Evolutionary conservation across 768 basidiomycete genomes (phyloP).

Genomic region (Lanmaoa pseudosensibilis): DNA sequence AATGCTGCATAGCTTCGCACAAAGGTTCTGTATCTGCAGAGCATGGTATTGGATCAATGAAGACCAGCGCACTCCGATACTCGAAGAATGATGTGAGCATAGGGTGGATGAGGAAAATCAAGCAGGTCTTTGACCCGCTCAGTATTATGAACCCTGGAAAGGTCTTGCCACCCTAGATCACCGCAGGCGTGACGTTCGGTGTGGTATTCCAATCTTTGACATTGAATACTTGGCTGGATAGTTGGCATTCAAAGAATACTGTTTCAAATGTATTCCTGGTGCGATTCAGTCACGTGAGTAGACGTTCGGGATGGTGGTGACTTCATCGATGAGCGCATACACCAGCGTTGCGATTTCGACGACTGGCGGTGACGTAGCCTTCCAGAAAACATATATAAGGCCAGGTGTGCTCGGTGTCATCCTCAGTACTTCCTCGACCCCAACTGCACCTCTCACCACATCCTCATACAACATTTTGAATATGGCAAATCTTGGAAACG

Average conservation of each 20-base stretch:
- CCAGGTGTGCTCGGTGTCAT: not conserved
- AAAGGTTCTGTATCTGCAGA: slow-evolving; percentile 95
- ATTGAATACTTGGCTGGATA: not conserved
- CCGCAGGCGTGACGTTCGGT: not conserved
- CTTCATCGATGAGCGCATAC: slow-evolving; percentile 10
- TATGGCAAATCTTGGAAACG: slow-evolving; percentile 23
- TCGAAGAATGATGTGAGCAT: slow-evolving; percentile 81
- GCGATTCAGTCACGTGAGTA: not conserved
- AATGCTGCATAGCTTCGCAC: slow-evolving; percentile 52
- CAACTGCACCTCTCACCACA: not conserved
- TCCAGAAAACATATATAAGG: slow-evolving; percentile 11
- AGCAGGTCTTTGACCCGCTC: slow-evolving; percentile 82
- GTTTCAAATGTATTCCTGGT: not conserved
- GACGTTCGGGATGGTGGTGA: not conserved
- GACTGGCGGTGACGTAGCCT: slow-evolving; percentile 10
- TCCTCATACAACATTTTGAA: not conserved
- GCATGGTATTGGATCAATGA: slow-evolving; percentile 96
- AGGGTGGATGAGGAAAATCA: slow-evolving; percentile 87
- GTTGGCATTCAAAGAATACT: not conserved
- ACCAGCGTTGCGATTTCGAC: not conserved
- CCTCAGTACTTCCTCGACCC: not conserved
- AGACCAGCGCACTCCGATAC: slow-evolving; percentile 85
- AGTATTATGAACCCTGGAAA: slow-evolving; percentile 95
- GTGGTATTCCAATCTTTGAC: not conserved
- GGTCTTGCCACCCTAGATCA: slow-evolving; percentile 44